These are phyloP conservation scores for Poronia punctata DNA, from an alignment of 495 filamentous ascomycete species.

Conservation along the genomic window DNA sequence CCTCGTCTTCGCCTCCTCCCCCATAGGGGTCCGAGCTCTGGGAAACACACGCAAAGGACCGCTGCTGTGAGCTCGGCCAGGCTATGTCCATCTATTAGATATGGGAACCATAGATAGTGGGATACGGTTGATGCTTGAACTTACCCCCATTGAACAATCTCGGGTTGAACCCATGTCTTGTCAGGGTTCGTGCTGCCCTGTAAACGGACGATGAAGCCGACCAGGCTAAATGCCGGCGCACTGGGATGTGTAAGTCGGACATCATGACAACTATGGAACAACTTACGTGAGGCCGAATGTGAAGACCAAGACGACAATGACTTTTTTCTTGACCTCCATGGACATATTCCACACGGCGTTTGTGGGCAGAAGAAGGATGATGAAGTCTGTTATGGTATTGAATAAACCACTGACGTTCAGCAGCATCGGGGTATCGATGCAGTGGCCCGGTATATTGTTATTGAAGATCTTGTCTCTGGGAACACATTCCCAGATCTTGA, in stretches of 20 bases:
- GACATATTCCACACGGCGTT: constrained; percentile 29
- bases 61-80: constrained; percentile 13
- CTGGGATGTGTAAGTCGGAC: constrained; percentile 1
- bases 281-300: constrained; percentile 32
- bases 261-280: not conserved
- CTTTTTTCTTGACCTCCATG: constrained; percentile 19
- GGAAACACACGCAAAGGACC: constrained; percentile 16
- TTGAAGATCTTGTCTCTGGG: not conserved
- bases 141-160: constrained; percentile 23
- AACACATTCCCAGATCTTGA: not conserved
- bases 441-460: not conserved
- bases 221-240: constrained; percentile 22
- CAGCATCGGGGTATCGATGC: constrained; percentile 16
- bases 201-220: constrained; percentile 21
- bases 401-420: constrained; percentile 29
- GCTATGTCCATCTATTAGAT: constrained; percentile 3
- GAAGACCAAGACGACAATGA: constrained; percentile 27
- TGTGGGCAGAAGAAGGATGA: constrained; percentile 32
- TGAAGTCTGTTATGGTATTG: constrained; percentile 32
- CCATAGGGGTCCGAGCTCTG: constrained; percentile 8
- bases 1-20: too few species aligned
- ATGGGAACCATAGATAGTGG: not conserved
- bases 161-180: constrained; percentile 19
- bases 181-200: constrained; percentile 17
- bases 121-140: too few species aligned